A percentile compares a stretch with the other conserved stretches of the same genome.
These are phyloP conservation scores for Cladosporium sp. DNA, from an alignment of 2,329 filamentous ascomycete genomes.

Conservation along the genomic window DNA sequence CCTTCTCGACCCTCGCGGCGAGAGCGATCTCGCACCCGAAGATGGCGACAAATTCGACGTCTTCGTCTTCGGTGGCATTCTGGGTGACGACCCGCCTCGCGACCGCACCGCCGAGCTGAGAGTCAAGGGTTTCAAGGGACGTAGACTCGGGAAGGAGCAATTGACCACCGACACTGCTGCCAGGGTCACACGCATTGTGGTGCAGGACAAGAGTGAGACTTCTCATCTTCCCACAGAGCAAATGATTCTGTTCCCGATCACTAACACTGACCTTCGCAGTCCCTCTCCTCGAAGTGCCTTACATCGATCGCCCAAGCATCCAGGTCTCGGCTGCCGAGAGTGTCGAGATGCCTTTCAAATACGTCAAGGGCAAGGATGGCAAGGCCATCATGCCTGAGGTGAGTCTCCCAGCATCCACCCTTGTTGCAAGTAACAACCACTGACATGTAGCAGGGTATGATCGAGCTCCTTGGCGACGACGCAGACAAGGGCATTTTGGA, in stretches of 20 bases:
- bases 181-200: conserved; percentile 82
- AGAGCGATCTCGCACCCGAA: conserved; percentile 73
- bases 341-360: conserved; percentile 97
- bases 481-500: conserved; percentile 88
- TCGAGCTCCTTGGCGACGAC: conserved; percentile 87
- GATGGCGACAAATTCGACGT: conserved; percentile 81
- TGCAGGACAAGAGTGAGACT: conserved; percentile 70
- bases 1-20: conserved; percentile 79
- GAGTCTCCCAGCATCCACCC: conserved; percentile 21
- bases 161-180: conserved; percentile 99
- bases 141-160: conserved; percentile 83
- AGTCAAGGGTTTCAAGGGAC: conserved; percentile 85
- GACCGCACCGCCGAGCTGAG: conserved; percentile 94
- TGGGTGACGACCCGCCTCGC: conserved; percentile 90
- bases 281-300: conserved; percentile 71
- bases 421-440: conserved; percentile 6
- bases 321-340: conserved; percentile 79
- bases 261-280: conserved; percentile 46
- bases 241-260: not conserved
- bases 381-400: conserved; percentile 90
- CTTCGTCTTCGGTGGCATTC: conserved; percentile 92
- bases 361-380: conserved; percentile 68
- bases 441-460: conserved; percentile 67
- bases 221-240: not conserved
- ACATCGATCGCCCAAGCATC: conserved; percentile 84